Base-by-base conservation (phyloP, 345 rosid genomes). In the Trapa bicornis region DNA sequence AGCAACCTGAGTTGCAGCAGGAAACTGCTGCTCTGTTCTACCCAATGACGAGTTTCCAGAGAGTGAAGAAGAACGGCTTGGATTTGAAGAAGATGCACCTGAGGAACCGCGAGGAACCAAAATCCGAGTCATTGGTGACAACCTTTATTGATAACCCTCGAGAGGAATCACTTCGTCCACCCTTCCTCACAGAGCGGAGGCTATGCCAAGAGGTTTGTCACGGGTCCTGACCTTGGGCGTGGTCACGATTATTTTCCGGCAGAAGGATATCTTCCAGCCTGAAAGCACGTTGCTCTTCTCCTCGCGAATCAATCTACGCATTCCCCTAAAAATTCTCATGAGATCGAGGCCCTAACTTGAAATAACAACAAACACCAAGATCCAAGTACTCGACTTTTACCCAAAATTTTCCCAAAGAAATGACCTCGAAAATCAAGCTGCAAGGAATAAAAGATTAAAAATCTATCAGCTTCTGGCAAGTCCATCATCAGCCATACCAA, bases 271-370 rank as follows among this genome's bases (percentile, higher is more conserved):
- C 80, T 93, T 90, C 87, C 89, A 85, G 84, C 89, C 86, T 68
- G 83, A 76, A 79, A 75, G 60, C 37, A 61, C 29, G 71, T 43
- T 69, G 68, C 75, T 87, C 78, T 78, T 84, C 83, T 85, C 85
- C 82, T 77, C 79, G 75, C 81, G 68, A 82, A 85, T 81, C 82
- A 63, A 80, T 85, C 84, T 90, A 91, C 86, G 99, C 95, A 94
- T 94, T 86, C 99, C 99, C 97, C 99, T 90, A 83, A 74, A 84
- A 88, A 85, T 80, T 85, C 90, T 90, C 97, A 94, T 87, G 90
- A 88, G 87, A 88, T 77, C 87, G 77, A 80, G 82, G 80, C 82
- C 83, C 83, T 81, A 76, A 84, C 78, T 74, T 70, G 63, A 82
- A 66, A 47, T 82, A 86, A 77, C 85, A 78, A 79, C 76, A 86